Evolutionary conservation across 768 basidiomycete genomes (phyloP).

Genomic region (Naganishia onofrii): DNA sequence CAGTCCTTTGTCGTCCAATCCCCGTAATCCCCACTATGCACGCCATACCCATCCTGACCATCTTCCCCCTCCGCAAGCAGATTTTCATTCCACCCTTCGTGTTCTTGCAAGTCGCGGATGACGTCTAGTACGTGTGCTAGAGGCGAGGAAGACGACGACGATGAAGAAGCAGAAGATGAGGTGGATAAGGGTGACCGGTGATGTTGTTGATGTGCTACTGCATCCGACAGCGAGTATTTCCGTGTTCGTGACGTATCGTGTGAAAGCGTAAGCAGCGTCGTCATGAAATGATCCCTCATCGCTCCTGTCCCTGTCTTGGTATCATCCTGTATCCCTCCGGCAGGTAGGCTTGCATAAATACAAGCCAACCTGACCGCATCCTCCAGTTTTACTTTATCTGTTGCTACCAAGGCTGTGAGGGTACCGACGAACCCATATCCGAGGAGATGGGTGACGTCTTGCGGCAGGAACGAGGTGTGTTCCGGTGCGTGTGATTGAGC

Average conservation of each 20-base stretch:
- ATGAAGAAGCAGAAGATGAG: background rate
- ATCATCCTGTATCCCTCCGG: slow-evolving; percentile 3
- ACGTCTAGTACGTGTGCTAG: slow-evolving; percentile 12
- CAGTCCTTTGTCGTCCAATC: slow-evolving; percentile 37
- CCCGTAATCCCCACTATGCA: slow-evolving; percentile 16
- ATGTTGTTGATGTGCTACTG: slow-evolving; percentile 28
- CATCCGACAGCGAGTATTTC: slow-evolving; percentile 27
- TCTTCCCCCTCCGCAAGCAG: slow-evolving; percentile 18
- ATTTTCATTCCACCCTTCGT: slow-evolving; percentile 41
- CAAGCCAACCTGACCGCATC: slow-evolving; percentile 43
- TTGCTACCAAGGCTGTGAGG: slow-evolving; percentile 46
- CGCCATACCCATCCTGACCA: slow-evolving; percentile 24
- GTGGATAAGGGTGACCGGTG: slow-evolving; percentile 29
- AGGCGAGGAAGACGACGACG: background rate
- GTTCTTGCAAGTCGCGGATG: slow-evolving; percentile 40
- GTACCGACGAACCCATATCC: slow-evolving; percentile 51
- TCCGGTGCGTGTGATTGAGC: slow-evolving; percentile 33
- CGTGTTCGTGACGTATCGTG: slow-evolving; percentile 21
- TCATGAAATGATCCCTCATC: slow-evolving; percentile 18
- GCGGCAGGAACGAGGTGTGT: slow-evolving; percentile 37
- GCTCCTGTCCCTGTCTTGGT: background rate
- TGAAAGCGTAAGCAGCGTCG: slow-evolving; percentile 21
- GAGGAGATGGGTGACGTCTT: slow-evolving; percentile 43
- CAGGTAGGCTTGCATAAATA: slow-evolving; percentile 19
- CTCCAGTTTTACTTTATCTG: slow-evolving; percentile 41